Evolutionary conservation across 2,329 filamentous ascomycete species (phyloP), one percentile per base, ranked within the genome.

Genomic region (Ambrosiella cleistominuta): DNA sequence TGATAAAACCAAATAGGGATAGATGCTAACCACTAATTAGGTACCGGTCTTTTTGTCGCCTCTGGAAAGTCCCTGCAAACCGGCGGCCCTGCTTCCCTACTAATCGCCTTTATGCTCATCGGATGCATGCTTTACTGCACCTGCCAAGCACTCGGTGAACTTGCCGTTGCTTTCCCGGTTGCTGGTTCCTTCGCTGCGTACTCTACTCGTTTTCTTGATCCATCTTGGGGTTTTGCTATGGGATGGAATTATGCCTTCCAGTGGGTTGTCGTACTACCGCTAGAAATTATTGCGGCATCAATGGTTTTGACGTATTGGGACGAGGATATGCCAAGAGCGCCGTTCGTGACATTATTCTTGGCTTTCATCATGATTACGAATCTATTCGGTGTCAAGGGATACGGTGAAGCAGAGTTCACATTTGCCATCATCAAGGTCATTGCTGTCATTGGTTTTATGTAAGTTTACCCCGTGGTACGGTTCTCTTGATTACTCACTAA

Each of bases 221-320:
- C 90, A 0, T 90, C 90, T 0, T 95, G 88, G 88, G 89, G 89
- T 0, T 95, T 95, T 66, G 87, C 88, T 52, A 94, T 95, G 86
- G 89, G 88, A 13, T 95, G 88, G 88, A 95, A 94, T 77, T 86
- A 69, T 69, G 87, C 86, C 3, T 69, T 95, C 63, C 86, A 94
- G 70, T 95, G 90, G 90, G 76, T 95, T 1, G 78, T 88, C 40
- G 81, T 90, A 0, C 70, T 95, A 38, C 89, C 89, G 0, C 74
- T 95, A 42, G 89, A 95, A 68, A 85, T 95, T 59, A 88, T 95
- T 62, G 86, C 88, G 1, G 89, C 88, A 1, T 85, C 88, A 2
- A 81, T 95, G 19, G 94, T 88, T 0, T 82, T 95, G 57, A 77
- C 82, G 38, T 95, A 86, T 66, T 95, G 89, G 89, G 80, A 82